phyloP scores from a whole-genome alignment of 495 filamentous ascomycete species.

The Daldinia concentrica region DNA sequence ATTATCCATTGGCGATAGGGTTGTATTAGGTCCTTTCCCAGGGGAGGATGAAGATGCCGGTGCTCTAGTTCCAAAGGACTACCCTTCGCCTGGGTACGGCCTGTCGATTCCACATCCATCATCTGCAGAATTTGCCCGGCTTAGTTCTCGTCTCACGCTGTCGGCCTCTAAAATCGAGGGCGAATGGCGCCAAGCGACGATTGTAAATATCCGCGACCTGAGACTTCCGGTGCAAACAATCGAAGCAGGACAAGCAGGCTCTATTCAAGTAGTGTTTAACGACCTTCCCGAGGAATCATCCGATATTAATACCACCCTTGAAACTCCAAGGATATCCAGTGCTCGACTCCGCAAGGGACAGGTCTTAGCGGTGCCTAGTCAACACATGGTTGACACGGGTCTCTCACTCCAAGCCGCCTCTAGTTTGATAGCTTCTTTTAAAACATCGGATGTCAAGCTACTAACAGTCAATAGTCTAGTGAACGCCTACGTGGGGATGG shows the following conservation, averaged over 20 bases:
- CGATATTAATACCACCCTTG: conserved; percentile 23
- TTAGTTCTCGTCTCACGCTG: conserved; percentile 51
- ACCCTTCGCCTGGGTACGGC: conserved; percentile 49
- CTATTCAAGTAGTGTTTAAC: conserved; percentile 78
- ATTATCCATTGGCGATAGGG: conserved; percentile 78
- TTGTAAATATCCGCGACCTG: conserved; percentile 88
- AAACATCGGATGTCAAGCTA: conserved; percentile 49
- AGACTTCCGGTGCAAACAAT: conserved; percentile 83
- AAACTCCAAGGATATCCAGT: conserved; percentile 44
- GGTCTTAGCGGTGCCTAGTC: conserved; percentile 71
- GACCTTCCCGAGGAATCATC: conserved; percentile 28
- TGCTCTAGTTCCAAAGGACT: conserved; percentile 50
- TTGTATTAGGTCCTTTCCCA: conserved; percentile 82
- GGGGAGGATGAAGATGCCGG: conserved; percentile 53
- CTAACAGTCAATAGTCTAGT: conserved; percentile 65
- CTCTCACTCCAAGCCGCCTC: conserved; percentile 64
- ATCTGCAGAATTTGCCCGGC: conserved; percentile 53
- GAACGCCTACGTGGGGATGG: conserved; percentile 84
- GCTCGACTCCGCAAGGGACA: conserved; percentile 82
- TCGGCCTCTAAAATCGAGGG: conserved; percentile 59
- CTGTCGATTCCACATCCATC: conserved; percentile 56
- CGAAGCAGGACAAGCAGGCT: conserved; percentile 85
- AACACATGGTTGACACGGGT: conserved; percentile 58
- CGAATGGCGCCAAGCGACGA: conserved; percentile 79
- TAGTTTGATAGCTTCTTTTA: conserved; percentile 62